Base-by-base conservation (phyloP, 1,284 basidiomycete species). In the Puccinia novopanici region DNA sequence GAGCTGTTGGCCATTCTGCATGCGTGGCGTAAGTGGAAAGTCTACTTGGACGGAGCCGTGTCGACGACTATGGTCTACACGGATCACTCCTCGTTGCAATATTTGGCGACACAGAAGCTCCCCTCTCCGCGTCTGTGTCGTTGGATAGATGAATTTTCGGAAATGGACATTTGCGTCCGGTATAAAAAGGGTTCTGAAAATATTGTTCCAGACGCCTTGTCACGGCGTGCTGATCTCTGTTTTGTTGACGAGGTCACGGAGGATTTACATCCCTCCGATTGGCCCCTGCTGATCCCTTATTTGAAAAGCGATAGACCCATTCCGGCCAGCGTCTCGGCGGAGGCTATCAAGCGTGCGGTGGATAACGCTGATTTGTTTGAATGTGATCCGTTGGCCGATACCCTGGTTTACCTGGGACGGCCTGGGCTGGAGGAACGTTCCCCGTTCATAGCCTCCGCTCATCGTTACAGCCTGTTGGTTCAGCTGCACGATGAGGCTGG, bases 1-100 rank as follows among this genome's bases (percentile, higher is more conserved):
- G 73, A 75, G 15, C 22, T 72, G 24, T 22, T 54, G 45, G 42
- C 45, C 1, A 79, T 82, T 19, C 52, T 82, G 4, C 70, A n/a
- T n/a, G n/a, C n/a, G n/a, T n/a, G n/a, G n/a, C n/a, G n/a, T n/a
- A n/a, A n/a, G n/a, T n/a, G n/a, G 72, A 6, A 45, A 79, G n/a
- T 80, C 75, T 19, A 63, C 72, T 48, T 70, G 65, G 48, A 52
- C 19, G 50, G 50, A 63, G 22, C 61, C 4, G 48, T 70, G 22
- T 15, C 12, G n/a, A 70, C 67, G 19, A 52, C 50, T 4, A 22
- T 52, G 9, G 50, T 52, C 4, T 52, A 52, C 19, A 52, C 50
- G 4, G 50, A 52, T 17, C 50, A 52, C 19, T 52, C 50, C 50
- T 52, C 50, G 17, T 17, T 52, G 9, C 50, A 52, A 19, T 52